phyloP scores from a whole-genome alignment of 805 yeast genomes.

The Candida stauntonica region DNA sequence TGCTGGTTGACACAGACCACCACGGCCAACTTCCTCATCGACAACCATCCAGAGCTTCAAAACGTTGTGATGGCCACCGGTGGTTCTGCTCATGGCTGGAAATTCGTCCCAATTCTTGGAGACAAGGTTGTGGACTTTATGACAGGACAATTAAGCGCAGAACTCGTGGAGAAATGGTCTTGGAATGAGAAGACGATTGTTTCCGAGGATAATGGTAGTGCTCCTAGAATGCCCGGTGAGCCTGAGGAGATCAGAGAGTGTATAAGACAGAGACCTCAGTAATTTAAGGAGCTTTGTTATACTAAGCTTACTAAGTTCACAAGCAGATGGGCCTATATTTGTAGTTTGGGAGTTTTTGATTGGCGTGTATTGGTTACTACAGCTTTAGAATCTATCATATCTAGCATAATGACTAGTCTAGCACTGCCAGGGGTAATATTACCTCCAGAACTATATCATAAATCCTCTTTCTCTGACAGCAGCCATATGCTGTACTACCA shows the following conservation, averaged over 20 bases:
- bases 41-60: constrained; percentile 24
- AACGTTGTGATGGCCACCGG: constrained; percentile 31
- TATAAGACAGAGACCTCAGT: constrained; percentile 1
- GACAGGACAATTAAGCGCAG: constrained; percentile 8
- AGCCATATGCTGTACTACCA: no score
- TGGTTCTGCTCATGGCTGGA: constrained; percentile 32
- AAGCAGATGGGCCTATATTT: no score
- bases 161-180: constrained; percentile 9
- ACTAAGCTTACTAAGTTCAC: no score
- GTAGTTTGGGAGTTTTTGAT: no score
- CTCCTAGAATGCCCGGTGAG: constrained; percentile 13
- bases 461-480: no score
- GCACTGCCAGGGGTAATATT: no score
- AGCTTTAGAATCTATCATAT: no score
- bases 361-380: no score
- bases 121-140: constrained; percentile 18
- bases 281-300: not conserved
- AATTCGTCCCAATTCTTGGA: constrained; percentile 30
- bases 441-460: no score
- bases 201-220: constrained; percentile 9
- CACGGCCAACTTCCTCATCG: constrained; percentile 29
- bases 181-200: constrained; percentile 12
- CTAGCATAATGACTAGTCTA: no score
- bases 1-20: constrained; percentile 35
- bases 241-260: constrained; percentile 5